Conservation (phyloP, 2,329 filamentous ascomycete species). For the Hypoxylon sp. region DNA sequence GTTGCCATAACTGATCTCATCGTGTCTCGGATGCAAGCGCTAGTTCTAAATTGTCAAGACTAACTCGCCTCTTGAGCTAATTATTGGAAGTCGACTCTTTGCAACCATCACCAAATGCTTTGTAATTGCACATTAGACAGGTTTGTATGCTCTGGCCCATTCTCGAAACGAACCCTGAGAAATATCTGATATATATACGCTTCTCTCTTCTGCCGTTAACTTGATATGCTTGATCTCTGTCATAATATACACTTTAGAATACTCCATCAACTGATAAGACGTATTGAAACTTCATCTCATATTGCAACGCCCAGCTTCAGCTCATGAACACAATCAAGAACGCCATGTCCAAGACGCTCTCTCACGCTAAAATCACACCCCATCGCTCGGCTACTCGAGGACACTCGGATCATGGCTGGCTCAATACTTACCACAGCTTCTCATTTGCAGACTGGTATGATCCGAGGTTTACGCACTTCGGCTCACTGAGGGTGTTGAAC, state of each 20-base stretch:
- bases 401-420: slow-evolving; percentile 87
- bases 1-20: not conserved
- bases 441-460: slow-evolving; percentile 82
- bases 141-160: slow-evolving; percentile 27
- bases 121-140: slow-evolving; percentile 14
- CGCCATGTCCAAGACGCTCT: slow-evolving; percentile 74
- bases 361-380: slow-evolving; percentile 79
- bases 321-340: slow-evolving; percentile 59
- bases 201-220: not conserved
- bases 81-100: slow-evolving; percentile 37
- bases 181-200: not conserved
- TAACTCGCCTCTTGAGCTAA: slow-evolving; percentile 10
- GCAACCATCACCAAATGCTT: slow-evolving; percentile 39
- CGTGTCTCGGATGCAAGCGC: slow-evolving; percentile 9
- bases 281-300: not conserved
- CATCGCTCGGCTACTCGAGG: slow-evolving; percentile 81
- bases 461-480: slow-evolving; percentile 77
- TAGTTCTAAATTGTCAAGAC: slow-evolving; percentile 16
- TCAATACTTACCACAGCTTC: slow-evolving; percentile 90
- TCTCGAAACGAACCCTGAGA: slow-evolving; percentile 25
- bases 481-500: slow-evolving; percentile 86
- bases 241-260: slow-evolving; percentile 1
- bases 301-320: slow-evolving; percentile 1
- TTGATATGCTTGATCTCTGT: not conserved
- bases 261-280: not conserved